Base-by-base conservation (phyloP, 371 early-diverging fungal species). In the Rhizopus sp. region DNA sequence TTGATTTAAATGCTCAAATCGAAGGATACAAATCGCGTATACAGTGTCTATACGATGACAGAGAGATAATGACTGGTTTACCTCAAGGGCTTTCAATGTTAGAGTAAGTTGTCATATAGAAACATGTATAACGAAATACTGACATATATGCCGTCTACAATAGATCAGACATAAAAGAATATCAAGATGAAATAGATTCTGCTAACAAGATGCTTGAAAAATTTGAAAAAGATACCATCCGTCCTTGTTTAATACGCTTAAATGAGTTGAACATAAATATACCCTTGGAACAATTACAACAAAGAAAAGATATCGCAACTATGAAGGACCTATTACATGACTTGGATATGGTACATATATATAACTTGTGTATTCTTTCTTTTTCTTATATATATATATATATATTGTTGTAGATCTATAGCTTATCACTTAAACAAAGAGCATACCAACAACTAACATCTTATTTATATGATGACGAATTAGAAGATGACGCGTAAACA, bases 31-130 rank as follows among this genome's bases (percentile, higher is more conserved):
- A 55, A n/a, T 54, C 57, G 9, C 49, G 52, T 7, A 54, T 68
- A 6, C 45, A 47, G 4, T 7, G 33, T 3, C 23, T 68, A 12
- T 35, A 61, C 7, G 50, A 31, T 13, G 61, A 64, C 9, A 33
- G 29, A 29, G 29, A 35, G 3, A 64, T 35, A n/a, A 9, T 60
- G 16, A 65, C 64, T 31, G 31, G 49, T 1, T 44, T 65, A 30
- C 62, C 65, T n/a, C 56, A 65, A 17, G 33, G 55, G 6, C 13
- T 55, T 29, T 57, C 65, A 5, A 55, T 62, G 6, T 13, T 68
- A 9, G 9, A 29, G 53, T 53, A 53, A 41, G 7, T 29, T 2
- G n/a, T 5, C 0, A 30, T 5, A 13, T 15, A n/a, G 9, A n/a
- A 31, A 4, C 10, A n/a, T 33, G 1, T 9, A 17, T 35, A 16